These are phyloP conservation scores for Phyllosticta ampelicida DNA, from an alignment of 2,329 filamentous ascomycete species.

Conservation along the genomic window DNA sequence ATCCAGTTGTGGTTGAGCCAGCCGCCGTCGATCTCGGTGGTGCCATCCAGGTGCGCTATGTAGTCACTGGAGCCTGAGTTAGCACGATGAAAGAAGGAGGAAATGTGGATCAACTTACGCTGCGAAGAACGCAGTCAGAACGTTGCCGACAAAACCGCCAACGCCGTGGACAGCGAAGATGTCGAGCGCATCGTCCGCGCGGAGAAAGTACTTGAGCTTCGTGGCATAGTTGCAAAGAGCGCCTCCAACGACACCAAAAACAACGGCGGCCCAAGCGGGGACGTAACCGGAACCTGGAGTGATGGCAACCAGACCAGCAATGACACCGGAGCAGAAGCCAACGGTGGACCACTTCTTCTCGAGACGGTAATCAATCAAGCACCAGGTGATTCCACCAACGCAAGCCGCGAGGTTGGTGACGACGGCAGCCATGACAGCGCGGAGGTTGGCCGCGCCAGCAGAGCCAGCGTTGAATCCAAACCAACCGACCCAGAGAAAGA, in stretches of 20 bases:
- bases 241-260: conserved; percentile 68
- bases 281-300: conserved; percentile 83
- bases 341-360: conserved; percentile 90
- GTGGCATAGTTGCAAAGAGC: conserved; percentile 79
- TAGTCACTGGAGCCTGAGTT: conserved; percentile 45
- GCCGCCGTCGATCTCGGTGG: conserved; percentile 56
- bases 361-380: conserved; percentile 75
- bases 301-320: conserved; percentile 78
- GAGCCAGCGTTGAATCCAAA: conserved; percentile 91
- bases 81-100: background rate
- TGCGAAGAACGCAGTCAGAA: conserved; percentile 72
- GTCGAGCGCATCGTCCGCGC: conserved; percentile 75
- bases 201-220: conserved; percentile 75
- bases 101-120: conserved; percentile 38
- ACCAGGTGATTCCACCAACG: conserved; percentile 81
- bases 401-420: conserved; percentile 80
- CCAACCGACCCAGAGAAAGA: conserved; percentile 93
- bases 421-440: conserved; percentile 75
- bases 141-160: conserved; percentile 68
- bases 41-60: conserved; percentile 70
- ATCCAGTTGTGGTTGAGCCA: conserved; percentile 79
- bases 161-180: conserved; percentile 78
- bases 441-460: conserved; percentile 68
- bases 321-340: conserved; percentile 83
- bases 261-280: conserved; percentile 70